Evolutionary conservation across 2,329 filamentous ascomycete genomes (phyloP), one percentile per base, ranked within the genome.

Genomic region (Gaeumannomyces sp.): DNA sequence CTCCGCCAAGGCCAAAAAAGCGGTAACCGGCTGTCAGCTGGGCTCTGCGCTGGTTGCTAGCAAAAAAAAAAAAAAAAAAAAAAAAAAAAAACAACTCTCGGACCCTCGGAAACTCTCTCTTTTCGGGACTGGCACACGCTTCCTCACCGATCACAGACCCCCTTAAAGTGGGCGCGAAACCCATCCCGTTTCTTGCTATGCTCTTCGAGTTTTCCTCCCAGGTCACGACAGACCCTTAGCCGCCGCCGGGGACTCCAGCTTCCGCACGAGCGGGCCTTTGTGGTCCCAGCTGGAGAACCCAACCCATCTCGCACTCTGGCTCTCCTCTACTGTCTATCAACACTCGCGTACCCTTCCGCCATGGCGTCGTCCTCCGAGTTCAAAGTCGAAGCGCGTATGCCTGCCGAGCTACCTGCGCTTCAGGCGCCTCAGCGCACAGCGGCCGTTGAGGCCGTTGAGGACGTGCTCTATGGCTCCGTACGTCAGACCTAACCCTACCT

Each of bases 401-500:
- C 64, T 27, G 59, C 66, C 27, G 58, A 63, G 28, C 22, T 66
- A 3, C 53, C 62, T 28, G 56, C 59, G 13, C 35, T 68, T 27
- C 56, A 66, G 22, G 67, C 57, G 13, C 16, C 62, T 22, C 69
- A 73, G 62, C 80, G 75, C 68, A 77, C 79, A 8, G 79, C 80
- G 35, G 75, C 78, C 13, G 76, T 81, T 70, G 89, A 95, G 72
- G 91, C 92, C 6, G 72, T 94, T 57, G 93, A 97, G 76, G 93
- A 98, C 73, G 86, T 99, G 65, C 73, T 89, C 14, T 98, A 92
- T 75, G 95, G 95, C 74, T 97, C 94, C 66, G 86, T 93, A 77
- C 76, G 88, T 78, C 45, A n/a, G 8, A 53, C 45, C 45, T 66
- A 25, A 62, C 64, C 62, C 31, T n/a, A 22, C 19, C 22, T 53